Evolutionary conservation across 169 alveolate species (phyloP), one percentile per base, ranked within the genome.

Genomic region (Plasmodium relictum): DNA sequence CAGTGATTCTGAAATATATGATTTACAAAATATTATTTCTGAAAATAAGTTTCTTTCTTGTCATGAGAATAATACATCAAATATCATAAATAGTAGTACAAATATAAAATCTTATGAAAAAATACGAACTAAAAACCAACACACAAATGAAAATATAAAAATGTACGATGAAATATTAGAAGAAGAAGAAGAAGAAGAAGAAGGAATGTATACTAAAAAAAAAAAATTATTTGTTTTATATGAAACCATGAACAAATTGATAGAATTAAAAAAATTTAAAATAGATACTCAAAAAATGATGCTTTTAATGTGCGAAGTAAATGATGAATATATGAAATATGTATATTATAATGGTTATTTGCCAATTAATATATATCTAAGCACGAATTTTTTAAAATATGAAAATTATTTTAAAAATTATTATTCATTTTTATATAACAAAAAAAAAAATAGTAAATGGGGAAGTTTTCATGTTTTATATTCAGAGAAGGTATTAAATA

Each of bases 391-490:
- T 63, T 26, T 56, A 59, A 78, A 18, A 24, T 78, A 65, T 50
- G 58, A 63, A 3, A 14, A 65, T 2, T 78, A 63, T 66, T 78
- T 78, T 42, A 78, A 63, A 5, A 42, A 78, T 41, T 58, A 45
- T 50, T 78, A 78, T 20, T 37, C 89, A 0, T 78, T 18, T 78
- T 14, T 78, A 22, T 78, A 63, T 44, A 78, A 78, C 44, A 62
- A 56, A 62, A 78, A 58, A 16, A 39, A n/a, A 18, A 78, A 65
- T 56, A 6, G 56, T 9, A 48, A 78, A 20, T 78, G 89, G 89
- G 89, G 89, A 37, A 20, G 42, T 26, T 78, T 78, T 18, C 89
- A 78, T 24, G 89, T 78, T n/a, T 52, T 78, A n/a, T 65, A 78
- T 50, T 16, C 7, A 14, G 68, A 78, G 18, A 78, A 58, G 14